Percentiles rank a stretch among this genome's conserved stretches.
Evolutionary conservation across 805 yeast genomes (phyloP).

Genomic region (Schwanniomyces sp.): DNA sequence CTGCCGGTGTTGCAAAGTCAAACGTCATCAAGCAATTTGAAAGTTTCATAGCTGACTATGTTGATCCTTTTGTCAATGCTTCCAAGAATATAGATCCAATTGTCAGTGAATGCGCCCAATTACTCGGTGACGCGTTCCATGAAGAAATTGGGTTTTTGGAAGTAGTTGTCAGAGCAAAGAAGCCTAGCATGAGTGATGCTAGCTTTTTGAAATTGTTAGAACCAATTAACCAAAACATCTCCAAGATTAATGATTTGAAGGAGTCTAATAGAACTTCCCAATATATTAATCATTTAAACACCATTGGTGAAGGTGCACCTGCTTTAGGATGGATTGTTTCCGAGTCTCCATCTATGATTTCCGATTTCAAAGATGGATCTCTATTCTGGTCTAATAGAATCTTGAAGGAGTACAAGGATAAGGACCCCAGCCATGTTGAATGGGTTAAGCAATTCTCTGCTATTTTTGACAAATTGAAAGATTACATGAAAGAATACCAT

Average conservation of each 20-base stretch:
- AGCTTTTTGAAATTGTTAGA: constrained; percentile 54
- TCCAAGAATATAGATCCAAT: constrained; percentile 57
- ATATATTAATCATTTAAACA: constrained; percentile 68
- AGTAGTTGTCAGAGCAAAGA: constrained; percentile 58
- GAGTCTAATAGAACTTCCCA: constrained; percentile 73
- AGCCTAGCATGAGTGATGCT: constrained; percentile 61
- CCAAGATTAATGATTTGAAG: constrained; percentile 59
- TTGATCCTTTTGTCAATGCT: constrained; percentile 58
- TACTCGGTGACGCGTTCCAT: constrained; percentile 53
- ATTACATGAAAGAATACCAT: constrained; percentile 74
- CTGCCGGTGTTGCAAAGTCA: constrained; percentile 6
- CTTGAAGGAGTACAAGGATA: constrained; percentile 77
- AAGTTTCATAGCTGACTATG: constrained; percentile 46
- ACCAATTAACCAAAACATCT: constrained; percentile 67
- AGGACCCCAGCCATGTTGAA: constrained; percentile 64
- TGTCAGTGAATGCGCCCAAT: constrained; percentile 55
- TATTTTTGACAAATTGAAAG: constrained; percentile 68
- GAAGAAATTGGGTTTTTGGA: constrained; percentile 59
- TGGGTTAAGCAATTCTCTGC: constrained; percentile 75
- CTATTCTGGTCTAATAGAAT: constrained; percentile 94
- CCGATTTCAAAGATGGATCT: constrained; percentile 86
- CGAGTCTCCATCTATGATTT: constrained; percentile 70
- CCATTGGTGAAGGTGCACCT: constrained; percentile 87
- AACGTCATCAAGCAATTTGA: constrained; percentile 50
- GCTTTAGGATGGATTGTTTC: constrained; percentile 88